Base-by-base conservation (phyloP, 768 basidiomycete species). In the Pilatotrama ljubarskyi region DNA sequence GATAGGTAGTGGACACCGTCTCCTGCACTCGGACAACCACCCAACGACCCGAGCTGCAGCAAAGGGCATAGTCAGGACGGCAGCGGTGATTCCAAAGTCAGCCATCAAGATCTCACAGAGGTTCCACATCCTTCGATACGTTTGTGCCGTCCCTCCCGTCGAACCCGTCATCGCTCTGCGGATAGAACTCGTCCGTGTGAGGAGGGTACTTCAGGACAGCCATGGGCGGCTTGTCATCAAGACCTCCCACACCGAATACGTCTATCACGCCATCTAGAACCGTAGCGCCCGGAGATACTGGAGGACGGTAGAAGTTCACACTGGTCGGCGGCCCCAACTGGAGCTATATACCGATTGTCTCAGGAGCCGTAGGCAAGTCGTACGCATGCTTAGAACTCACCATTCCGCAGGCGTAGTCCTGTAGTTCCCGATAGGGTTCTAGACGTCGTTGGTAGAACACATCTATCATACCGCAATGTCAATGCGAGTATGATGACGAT, bases 361-460 rank as follows among this genome's bases (percentile, higher is more conserved):
- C 29, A 32, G 29, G 10, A 32, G 10, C n/a, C 4, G 29, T 32
- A 10, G 10, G 29, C 29, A 32, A 4, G 29, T 4, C 29, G 10
- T 4, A 4, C 10, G n/a, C 20, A 22, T 5, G 14, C 25, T 2
- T 10, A 1, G 24, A 32, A 22, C 51, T 22, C 17, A 60, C 51
- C 38, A 60, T 60, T 9, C 59, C 59, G 22, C 44, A 54, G 0
- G 59, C 59, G n/a, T 29, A 54, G 5, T 60, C 59, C n/a, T 18
- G 8, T 5, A 60, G 2, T 25, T 60, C 59, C 29, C 29, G 25
- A 42, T 25, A 11, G 14, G 3, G 1, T 49, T 18, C n/a, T 11
- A 60, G 29, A 1, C 59, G 59, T 10, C 59, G 44, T 32, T 60
- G 59, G 8, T 24, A 13, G 25, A 60, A 60, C 2, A 60, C 22